Evolutionary conservation across 2,329 filamentous ascomycete genomes (phyloP).

Genomic region (Neopestalotiopsis sp.): DNA sequence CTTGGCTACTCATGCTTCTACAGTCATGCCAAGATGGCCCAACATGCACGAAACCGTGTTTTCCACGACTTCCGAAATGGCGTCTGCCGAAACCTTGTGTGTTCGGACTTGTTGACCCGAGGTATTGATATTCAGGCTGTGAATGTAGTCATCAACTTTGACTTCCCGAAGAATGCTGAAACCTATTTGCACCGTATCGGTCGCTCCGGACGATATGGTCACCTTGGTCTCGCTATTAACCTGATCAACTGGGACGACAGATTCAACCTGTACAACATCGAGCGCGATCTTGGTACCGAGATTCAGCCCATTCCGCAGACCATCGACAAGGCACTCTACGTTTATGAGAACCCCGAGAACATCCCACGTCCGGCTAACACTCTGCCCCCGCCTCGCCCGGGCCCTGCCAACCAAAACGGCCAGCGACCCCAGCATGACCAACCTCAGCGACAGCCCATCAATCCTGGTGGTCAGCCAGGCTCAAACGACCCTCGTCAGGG

Average conservation of each 20-base stretch:
- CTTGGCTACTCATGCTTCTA: constrained; percentile 99
- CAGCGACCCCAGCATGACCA: constrained; percentile 33
- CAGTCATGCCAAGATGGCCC: constrained; percentile 97
- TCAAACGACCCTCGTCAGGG: constrained; percentile 32
- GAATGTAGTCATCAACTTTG: constrained; percentile 99
- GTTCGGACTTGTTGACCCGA: constrained; percentile 94
- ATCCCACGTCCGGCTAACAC: constrained; percentile 82
- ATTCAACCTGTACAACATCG: constrained; percentile 98
- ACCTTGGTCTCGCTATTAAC: constrained; percentile 97
- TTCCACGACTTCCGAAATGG: constrained; percentile 99
- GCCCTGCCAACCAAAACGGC: constrained; percentile 32
- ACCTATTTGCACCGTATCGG: constrained; percentile 98
- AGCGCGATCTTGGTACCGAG: constrained; percentile 95
- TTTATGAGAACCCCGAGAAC: constrained; percentile 94
- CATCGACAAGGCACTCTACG: constrained; percentile 98
- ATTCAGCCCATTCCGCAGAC: constrained; percentile 93
- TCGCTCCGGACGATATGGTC: constrained; percentile 94
- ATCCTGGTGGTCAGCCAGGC: constrained; percentile 25
- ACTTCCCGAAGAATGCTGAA: constrained; percentile 99
- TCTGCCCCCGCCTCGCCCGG: constrained; percentile 27
- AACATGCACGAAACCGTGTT: constrained; percentile 94
- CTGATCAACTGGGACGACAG: constrained; percentile 99
- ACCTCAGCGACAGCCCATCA: constrained; percentile 24
- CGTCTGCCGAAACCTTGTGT: constrained; percentile 96
- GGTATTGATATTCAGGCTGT: constrained; percentile 99